phyloP scores from a whole-genome alignment of 2,329 filamentous ascomycete species.

The Sclerotiophoma versabilis region DNA sequence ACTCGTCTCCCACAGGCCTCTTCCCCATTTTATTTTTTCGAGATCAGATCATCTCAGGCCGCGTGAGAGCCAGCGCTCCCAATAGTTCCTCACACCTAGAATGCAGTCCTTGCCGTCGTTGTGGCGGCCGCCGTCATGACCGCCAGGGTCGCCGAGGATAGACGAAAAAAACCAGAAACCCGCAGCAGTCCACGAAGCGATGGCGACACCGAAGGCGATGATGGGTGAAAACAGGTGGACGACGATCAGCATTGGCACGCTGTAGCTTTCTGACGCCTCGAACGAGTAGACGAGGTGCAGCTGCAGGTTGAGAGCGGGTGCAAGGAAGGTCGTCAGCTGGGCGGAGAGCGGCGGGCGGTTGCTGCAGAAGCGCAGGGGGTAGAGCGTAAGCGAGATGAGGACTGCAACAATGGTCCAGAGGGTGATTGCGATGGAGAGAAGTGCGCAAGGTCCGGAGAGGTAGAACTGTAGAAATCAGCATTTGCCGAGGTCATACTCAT shows the following conservation, averaged over 20 bases:
- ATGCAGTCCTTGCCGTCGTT: conserved; percentile 69
- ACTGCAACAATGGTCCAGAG: conserved; percentile 61
- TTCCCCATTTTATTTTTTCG: neutral
- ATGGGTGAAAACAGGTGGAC: conserved; percentile 64
- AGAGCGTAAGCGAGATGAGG: conserved; percentile 56
- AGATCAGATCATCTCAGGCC: conserved; percentile 36
- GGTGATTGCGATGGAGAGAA: conserved; percentile 61
- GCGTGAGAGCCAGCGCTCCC: conserved; percentile 64
- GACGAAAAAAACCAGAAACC: conserved; percentile 69
- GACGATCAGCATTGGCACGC: conserved; percentile 55
- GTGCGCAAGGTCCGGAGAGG: conserved; percentile 61
- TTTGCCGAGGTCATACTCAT: neutral
- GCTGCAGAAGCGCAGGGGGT: conserved; percentile 63
- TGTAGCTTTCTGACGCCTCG: conserved; percentile 47
- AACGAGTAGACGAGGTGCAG: conserved; percentile 57
- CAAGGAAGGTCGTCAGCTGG: conserved; percentile 61
- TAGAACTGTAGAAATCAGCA: conserved; percentile 53
- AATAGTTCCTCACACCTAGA: conserved; percentile 64
- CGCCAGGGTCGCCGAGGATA: conserved; percentile 68
- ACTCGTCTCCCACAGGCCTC: neutral
- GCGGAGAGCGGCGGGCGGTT: conserved; percentile 56
- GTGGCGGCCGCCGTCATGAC: conserved; percentile 57
- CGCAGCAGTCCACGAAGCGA: conserved; percentile 65
- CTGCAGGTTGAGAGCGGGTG: conserved; percentile 61
- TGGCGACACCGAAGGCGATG: conserved; percentile 62